Percentiles rank a stretch among this genome's conserved stretches.
These are phyloP conservation scores for Phytophthora vignae DNA, from an alignment of 352 stramenopile species.

Conservation along the genomic window DNA sequence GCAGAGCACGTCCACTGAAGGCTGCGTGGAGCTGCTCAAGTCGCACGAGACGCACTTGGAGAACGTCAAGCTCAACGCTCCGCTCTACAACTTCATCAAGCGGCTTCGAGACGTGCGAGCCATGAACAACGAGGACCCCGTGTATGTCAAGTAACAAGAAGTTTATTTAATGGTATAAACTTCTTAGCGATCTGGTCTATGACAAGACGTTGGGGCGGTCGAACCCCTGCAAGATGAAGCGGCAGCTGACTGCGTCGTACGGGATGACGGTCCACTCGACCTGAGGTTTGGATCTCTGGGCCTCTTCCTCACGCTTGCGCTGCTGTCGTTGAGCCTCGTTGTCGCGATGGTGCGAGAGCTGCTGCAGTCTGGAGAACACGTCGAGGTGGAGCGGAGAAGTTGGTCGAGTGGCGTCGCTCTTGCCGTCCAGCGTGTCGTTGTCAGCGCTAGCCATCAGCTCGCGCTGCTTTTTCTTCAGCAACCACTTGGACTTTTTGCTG, in stretches of 20 bases:
- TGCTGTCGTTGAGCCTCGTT: slow-evolving; percentile 19
- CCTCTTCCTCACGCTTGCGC: slow-evolving; percentile 13
- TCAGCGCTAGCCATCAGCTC: slow-evolving; percentile 1
- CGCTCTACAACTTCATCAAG: slow-evolving; percentile 58
- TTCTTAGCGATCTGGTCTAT: background rate
- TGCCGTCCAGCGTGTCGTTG: background rate
- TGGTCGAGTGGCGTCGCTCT: background rate
- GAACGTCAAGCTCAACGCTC: slow-evolving; percentile 54
- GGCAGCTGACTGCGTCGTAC: slow-evolving; percentile 37
- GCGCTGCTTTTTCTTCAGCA: slow-evolving; percentile 44
- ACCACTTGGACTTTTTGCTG: slow-evolving; percentile 49
- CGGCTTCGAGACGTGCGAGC: slow-evolving; percentile 56
- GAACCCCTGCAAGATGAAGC: slow-evolving; percentile 64
- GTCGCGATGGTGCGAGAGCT: slow-evolving; percentile 30
- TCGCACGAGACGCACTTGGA: slow-evolving; percentile 73
- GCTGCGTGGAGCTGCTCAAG: slow-evolving; percentile 67
- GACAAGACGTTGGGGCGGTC: slow-evolving; percentile 34
- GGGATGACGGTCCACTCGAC: slow-evolving; percentile 51
- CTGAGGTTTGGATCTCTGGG: background rate
- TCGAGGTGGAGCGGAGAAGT: slow-evolving; percentile 21
- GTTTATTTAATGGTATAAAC: background rate
- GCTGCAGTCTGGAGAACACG: slow-evolving; percentile 46
- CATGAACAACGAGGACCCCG: slow-evolving; percentile 48
- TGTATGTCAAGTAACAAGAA: slow-evolving; percentile 37
- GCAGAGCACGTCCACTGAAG: slow-evolving; percentile 53